Evolutionary conservation across 1,284 basidiomycete species (phyloP).

Genomic region (Fistulina hepatica): DNA sequence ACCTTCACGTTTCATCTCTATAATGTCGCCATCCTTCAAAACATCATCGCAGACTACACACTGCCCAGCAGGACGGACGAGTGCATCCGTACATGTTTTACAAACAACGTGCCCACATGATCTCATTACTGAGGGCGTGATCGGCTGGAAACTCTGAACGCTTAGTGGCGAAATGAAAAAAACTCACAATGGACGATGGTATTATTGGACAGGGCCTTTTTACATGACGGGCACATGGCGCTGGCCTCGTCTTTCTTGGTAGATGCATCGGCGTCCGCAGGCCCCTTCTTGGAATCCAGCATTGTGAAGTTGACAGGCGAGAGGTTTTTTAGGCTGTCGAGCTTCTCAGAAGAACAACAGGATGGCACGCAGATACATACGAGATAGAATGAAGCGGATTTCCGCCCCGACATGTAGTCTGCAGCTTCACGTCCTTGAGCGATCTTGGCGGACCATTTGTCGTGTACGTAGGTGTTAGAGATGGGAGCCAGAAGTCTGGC

Average conservation of each 20-base stretch:
- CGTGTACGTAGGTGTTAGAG: conserved; percentile 71
- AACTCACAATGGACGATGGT: conserved; percentile 55
- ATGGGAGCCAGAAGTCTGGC: conserved; percentile 92
- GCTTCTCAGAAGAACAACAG: conserved; percentile 1
- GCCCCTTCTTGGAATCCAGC: conserved; percentile 32
- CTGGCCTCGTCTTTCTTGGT: conserved; percentile 38
- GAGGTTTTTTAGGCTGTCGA: conserved; percentile 58
- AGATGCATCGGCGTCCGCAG: conserved; percentile 22
- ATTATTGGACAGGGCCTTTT: conserved; percentile 74
- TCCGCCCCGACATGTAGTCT: conserved; percentile 77
- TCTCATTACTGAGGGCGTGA: too few species aligned
- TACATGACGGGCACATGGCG: conserved; percentile 81
- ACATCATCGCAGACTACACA: conserved; percentile 74
- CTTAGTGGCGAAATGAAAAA: background rate
- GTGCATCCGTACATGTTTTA: conserved; percentile 75
- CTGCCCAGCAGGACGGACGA: conserved; percentile 54
- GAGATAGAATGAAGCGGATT: conserved; percentile 60
- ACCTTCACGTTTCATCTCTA: conserved; percentile 77
- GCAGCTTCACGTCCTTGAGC: conserved; percentile 71
- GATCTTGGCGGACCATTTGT: conserved; percentile 50
- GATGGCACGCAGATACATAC: conserved; percentile 33
- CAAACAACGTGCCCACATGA: conserved; percentile 81
- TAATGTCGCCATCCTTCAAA: conserved; percentile 55
- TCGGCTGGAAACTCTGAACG: conserved; percentile 40
- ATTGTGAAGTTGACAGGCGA: conserved; percentile 67